These are phyloP conservation scores for Delitschia confertaspora DNA, from an alignment of 495 filamentous ascomycete genomes.

Conservation along the genomic window DNA sequence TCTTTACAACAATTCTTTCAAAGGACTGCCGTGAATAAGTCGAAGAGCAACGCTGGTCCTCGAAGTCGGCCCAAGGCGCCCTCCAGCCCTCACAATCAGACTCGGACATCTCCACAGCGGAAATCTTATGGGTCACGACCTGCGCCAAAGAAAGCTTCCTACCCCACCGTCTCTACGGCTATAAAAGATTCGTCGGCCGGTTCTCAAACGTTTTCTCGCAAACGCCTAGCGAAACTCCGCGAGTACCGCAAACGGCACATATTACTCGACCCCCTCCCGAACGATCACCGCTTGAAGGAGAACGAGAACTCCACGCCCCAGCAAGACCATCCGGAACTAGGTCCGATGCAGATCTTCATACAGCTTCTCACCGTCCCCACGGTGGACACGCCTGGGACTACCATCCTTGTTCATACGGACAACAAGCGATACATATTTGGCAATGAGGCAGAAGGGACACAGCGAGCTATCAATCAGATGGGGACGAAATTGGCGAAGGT, in stretches of 20 bases:
- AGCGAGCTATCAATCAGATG: conserved; percentile 63
- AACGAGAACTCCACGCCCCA: background rate
- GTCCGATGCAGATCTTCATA: conserved; percentile 58
- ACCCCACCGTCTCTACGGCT: too few relatives aligned
- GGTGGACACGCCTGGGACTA: conserved; percentile 77
- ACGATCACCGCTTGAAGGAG: background rate
- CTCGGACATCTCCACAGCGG: background rate
- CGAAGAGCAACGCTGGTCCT: background rate
- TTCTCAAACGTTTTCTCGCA: too few relatives aligned
- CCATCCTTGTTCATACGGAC: conserved; percentile 66
- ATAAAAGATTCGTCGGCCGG: too few relatives aligned
- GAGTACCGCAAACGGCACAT: background rate
- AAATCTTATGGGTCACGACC: too few relatives aligned
- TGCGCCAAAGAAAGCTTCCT: too few relatives aligned
- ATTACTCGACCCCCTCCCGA: conserved; percentile 7
- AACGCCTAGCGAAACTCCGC: background rate
- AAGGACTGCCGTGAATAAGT: conserved; percentile 1
- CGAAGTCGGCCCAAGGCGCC: background rate
- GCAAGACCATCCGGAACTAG: background rate
- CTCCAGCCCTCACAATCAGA: conserved; percentile 1
- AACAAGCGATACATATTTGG: conserved; percentile 82
- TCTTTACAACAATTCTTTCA: conserved; percentile 1
- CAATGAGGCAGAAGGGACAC: conserved; percentile 71
- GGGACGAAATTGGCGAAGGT: conserved; percentile 52
- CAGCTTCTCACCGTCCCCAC: conserved; percentile 78